phyloP scores from a whole-genome alignment of 164 flowering plant genomes.

The Tetracentron sinense region DNA sequence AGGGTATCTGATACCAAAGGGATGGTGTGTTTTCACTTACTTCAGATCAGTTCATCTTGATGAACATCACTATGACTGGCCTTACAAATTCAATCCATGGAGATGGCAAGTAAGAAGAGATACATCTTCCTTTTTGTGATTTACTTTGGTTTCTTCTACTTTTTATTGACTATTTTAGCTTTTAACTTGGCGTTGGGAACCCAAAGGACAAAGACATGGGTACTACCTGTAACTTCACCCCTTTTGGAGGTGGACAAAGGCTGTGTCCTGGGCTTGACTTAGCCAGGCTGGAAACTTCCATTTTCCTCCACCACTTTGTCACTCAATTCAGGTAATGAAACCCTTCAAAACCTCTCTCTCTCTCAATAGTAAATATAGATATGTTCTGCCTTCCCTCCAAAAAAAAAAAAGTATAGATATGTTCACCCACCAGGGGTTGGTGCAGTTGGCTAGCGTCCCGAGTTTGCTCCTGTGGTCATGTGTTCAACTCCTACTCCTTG shows the following conservation, averaged over 20 bases:
- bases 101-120: conserved; percentile 82
- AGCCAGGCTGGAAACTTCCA: conserved; percentile 88
- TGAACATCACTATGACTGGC: conserved; percentile 51
- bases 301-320: conserved; percentile 85
- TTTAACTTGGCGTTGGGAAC: background rate
- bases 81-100: conserved; percentile 89
- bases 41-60: conserved; percentile 94
- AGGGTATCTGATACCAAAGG: conserved; percentile 76
- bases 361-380: too few species aligned
- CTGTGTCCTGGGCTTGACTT: conserved; percentile 92
- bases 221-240: conserved; percentile 62
- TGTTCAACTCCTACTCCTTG: too few species aligned
- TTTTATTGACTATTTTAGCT: background rate
- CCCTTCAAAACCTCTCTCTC: background rate
- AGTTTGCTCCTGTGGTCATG: too few species aligned
- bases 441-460: too few species aligned
- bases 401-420: too few species aligned
- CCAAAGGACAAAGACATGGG: conserved; percentile 58
- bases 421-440: too few species aligned
- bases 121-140: background rate
- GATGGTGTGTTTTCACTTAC: conserved; percentile 78
- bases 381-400: too few species aligned
- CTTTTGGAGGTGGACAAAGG: conserved; percentile 97
- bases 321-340: conserved; percentile 65
- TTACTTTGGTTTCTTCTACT: background rate